Base-by-base conservation (phyloP, 2,329 filamentous ascomycete genomes). In the Claviceps sp. region DNA sequence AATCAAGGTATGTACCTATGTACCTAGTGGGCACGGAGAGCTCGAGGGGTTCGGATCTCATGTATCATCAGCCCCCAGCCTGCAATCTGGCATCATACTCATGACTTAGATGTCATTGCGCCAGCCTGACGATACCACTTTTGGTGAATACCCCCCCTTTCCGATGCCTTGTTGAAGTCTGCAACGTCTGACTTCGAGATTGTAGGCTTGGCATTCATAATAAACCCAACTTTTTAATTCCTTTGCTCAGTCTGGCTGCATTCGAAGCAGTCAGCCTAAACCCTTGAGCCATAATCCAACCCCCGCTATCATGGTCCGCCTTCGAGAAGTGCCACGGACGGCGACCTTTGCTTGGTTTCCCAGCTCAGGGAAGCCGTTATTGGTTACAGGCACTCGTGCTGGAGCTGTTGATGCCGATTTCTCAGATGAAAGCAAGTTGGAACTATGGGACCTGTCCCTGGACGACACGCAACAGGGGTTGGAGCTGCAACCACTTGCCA, bases 301-400 rank as follows among this genome's bases (percentile, higher is more conserved):
- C 45, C 63, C 62, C 62, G 60, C 61, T 65, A 72, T 60, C 69
- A 98, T 98, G 93, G 91, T 96, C 71, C 87, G 89, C 73, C 78
- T 97, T 70, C 83, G 91, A 77, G 90, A 97, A 76, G 94, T 98
- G 65, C 87, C 89, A 68, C 83, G 93, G 72, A 98, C 93, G 63
- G 93, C 91, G 69, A 87, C 91, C 63, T 98, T 98, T 70, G 89
- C 93, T 65, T 98, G 93, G 91, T 95, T 89, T 60, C 86, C 90
- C 26, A 87, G 84, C 61, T 73, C 87, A 49, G 78, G 80, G 41
- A 81, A 84, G 60, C 89, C 91, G 61, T 76, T 95, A 60, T 76
- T 98, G 58, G 91, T 89, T 55, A 98, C 93, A 30, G 93, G 93
- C 62, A 98, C 93, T 47, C 84, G 90, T 61, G 90, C 93, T 55